These are phyloP conservation scores for Cladorrhinum samala DNA, from an alignment of 495 filamentous ascomycete genomes.

Conservation along the genomic window DNA sequence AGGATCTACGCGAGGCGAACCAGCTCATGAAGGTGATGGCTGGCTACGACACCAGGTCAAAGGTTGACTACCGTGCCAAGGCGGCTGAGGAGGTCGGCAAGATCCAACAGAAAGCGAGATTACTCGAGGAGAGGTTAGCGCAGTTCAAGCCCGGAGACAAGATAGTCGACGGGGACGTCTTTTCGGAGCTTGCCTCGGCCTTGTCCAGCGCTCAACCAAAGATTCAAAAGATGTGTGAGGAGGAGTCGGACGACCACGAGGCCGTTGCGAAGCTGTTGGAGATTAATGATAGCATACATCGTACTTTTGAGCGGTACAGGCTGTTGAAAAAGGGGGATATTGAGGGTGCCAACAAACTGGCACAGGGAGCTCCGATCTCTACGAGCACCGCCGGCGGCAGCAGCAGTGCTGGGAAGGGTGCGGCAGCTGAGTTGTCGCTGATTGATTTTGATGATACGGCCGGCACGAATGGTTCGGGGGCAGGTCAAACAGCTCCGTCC, in stretches of 20 bases:
- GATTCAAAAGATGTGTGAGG: constrained; percentile 98
- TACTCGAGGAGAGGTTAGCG: constrained; percentile 89
- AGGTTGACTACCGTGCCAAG: constrained; percentile 96
- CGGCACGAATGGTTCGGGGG: constrained; percentile 49
- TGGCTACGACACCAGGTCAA: constrained; percentile 86
- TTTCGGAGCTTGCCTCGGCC: constrained; percentile 89
- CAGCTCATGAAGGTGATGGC: constrained; percentile 98
- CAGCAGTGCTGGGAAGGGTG: constrained; percentile 63
- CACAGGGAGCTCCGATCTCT: constrained; percentile 67
- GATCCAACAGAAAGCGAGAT: constrained; percentile 85
- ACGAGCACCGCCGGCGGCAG: constrained; percentile 52
- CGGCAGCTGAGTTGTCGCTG: constrained; percentile 80
- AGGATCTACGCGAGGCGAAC: constrained; percentile 94
- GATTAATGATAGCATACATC: constrained; percentile 97
- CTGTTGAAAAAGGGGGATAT: constrained; percentile 89
- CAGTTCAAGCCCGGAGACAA: constrained; percentile 74
- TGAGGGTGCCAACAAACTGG: constrained; percentile 78
- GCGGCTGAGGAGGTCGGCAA: constrained; percentile 90
- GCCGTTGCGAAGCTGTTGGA: constrained; percentile 92
- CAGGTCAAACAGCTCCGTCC: constrained; percentile 13
- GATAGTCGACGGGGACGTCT: constrained; percentile 86
- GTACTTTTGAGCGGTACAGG: constrained; percentile 91
- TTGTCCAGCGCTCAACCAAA: constrained; percentile 94
- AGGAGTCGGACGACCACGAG: constrained; percentile 93
- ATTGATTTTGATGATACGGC: constrained; percentile 82